phyloP scores from a whole-genome alignment of 2,329 filamentous ascomycete species.

The Tolypocladium ophioglossoides region DNA sequence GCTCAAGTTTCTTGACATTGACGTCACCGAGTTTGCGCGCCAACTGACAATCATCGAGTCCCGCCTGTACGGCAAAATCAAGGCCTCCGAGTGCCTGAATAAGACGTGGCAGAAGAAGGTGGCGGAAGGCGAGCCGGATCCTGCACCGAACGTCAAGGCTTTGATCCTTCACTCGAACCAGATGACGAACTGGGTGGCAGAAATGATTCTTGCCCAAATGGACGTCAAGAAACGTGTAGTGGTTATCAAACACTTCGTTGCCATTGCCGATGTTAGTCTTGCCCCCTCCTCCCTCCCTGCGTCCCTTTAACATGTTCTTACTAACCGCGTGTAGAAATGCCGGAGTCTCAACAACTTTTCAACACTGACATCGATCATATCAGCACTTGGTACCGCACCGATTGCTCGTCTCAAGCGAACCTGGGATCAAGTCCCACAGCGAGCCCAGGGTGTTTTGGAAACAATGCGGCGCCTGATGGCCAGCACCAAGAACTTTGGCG shows the following conservation, averaged over 20 bases:
- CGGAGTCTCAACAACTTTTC: constrained; percentile 92
- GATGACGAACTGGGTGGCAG: constrained; percentile 97
- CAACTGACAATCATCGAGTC: constrained; percentile 97
- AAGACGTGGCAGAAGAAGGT: constrained; percentile 99
- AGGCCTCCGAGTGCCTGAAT: constrained; percentile 89
- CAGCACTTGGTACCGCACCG: constrained; percentile 84
- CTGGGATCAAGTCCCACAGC: constrained; percentile 85
- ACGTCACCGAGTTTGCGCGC: constrained; percentile 90
- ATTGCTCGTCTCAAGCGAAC: constrained; percentile 90
- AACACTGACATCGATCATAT: constrained; percentile 94
- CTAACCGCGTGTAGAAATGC: constrained; percentile 60
- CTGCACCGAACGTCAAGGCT: constrained; percentile 88
- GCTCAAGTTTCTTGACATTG: constrained; percentile 95
- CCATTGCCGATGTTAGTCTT: constrained; percentile 77
- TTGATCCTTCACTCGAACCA: constrained; percentile 97
- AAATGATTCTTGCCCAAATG: constrained; percentile 93
- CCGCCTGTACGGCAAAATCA: constrained; percentile 88
- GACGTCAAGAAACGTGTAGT: constrained; percentile 94
- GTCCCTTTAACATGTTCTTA: background rate
- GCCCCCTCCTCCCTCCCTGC: background rate
- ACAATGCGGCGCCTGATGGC: constrained; percentile 92
- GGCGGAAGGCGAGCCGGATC: constrained; percentile 67
- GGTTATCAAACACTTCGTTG: constrained; percentile 97
- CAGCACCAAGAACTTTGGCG: constrained; percentile 95
- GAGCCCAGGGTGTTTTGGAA: constrained; percentile 71